Base-by-base conservation (phyloP, 768 basidiomycete species). In the Termitomyces titanicus region DNA sequence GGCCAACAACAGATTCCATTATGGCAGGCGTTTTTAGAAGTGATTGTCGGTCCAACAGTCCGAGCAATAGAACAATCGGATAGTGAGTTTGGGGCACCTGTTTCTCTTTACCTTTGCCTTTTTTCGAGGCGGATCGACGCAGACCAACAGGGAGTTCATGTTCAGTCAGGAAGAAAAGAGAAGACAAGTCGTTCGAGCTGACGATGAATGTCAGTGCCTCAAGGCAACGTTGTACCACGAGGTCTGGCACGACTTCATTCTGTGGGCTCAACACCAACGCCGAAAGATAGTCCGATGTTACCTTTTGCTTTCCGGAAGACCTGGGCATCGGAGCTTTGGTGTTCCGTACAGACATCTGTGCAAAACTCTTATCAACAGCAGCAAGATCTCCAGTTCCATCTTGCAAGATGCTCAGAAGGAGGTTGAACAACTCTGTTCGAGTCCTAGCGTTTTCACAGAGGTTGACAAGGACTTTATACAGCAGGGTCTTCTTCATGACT, bases 41-140 rank as follows among this genome's bases (percentile, higher is more conserved):
- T 0, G 85, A 82, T 57, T 92, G 87, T 3, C 93, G 84, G 64
- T 98, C 95, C 49, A 99, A 79, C 12, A 99, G 79, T 29, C 89
- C 83, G 24, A 99, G 80, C 5, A 99, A 75, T 7, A 95, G 79
- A 49, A 96, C 93, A 52, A 99, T 86, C 5, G 96, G 96, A 68
- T 89, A 97, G 61, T 95, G 89, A 0, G 87, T 87, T 64, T 90
- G 89, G 0, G 88, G 77, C 3, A 75, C 74, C 61, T 86, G 88
- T 64, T 89, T 93, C 67, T 98, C 95, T 69, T 97, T 98, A 20
- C 93, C 95, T 71, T 97, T 98, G 9, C 94, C 94, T 70, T 97
- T 97, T 71, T 89, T 92, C 18, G 82, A 81, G 7, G 79, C 71
- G 12, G 77, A 70, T 61, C 85, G 82, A 59, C 85, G 84, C 15